Conservation (phyloP, 495 filamentous ascomycete genomes). For the Aspergillus conjunctus region DNA sequence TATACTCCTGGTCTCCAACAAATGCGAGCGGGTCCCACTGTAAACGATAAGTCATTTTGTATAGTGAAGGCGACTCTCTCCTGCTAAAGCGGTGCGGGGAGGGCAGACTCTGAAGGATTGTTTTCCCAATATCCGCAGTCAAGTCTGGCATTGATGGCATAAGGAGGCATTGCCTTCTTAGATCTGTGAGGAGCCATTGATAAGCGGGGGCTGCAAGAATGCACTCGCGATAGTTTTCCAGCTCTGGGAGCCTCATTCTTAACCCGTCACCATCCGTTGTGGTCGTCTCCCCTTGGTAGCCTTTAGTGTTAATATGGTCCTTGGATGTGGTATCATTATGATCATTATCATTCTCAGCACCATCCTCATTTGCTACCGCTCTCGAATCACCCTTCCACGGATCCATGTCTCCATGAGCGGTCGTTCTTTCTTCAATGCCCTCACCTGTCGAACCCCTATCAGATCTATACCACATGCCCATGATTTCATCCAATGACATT, state of each 20-base stretch:
- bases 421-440: no score
- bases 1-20: conserved; percentile 28
- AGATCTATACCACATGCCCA: no score
- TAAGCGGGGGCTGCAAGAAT: background rate
- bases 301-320: background rate
- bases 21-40: conserved; percentile 33
- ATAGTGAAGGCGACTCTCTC: background rate
- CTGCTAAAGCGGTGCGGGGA: background rate
- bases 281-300: background rate
- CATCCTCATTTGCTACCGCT: no score
- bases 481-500: no score
- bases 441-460: no score
- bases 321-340: background rate
- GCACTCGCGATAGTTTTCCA: background rate
- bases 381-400: no score
- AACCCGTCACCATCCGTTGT: background rate
- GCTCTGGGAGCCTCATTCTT: background rate
- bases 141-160: background rate
- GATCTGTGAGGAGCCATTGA: background rate
- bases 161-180: background rate
- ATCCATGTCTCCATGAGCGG: no score
- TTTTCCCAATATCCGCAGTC: background rate
- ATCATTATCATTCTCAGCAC: no score
- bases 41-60: conserved; percentile 3
- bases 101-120: background rate